Evolutionary conservation across 148 eudicot genomes (phyloP), one percentile per base, ranked within the genome.

Genomic region (Cornus kousa): DNA sequence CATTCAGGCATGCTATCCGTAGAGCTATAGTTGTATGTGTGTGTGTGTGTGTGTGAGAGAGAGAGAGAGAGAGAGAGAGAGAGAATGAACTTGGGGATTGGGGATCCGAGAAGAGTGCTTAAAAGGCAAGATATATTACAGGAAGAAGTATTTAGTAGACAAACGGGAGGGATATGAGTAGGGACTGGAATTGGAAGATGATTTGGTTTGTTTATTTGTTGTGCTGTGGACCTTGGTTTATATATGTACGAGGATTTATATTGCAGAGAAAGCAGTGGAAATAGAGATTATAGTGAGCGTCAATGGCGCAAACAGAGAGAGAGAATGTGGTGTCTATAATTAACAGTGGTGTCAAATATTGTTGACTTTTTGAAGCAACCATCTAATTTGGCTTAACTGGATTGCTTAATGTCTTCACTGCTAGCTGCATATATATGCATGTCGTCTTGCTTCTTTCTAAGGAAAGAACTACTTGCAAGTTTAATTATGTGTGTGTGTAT

Each of bases 1-100:
- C 95, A 91, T 91, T 91, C 91, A 89, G 82, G 94, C 92, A 91
- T 91, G 85, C 92, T 86, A 80, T 74, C 85, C 65, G 85, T 16
- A 55, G 62, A 71, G 64, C 7, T 72, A 71, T n/a, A 77, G 80
- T 70, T 62, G 71, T 39, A 7, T 39, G 43, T 39, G 43, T 39
- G 43, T 39, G 48, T 43, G 48, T 43, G 48, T 43, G 48, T 43
- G 84, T 78, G 74, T 80, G 22, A 76, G 69, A 59, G 39, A 73
- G 37, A 76, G 80, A 80, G 81, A 73, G 81, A 60, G 53, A 66
- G 77, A 64, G 40, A 73, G 82, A 74, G 82, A 78, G 82, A 77
- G 80, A 69, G 78, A 53, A 31, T 72, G 80, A 20, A 57, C 20
- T 68, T 16, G 40, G 31, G 65, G 80, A 9, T 40, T 39, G 57